Evolutionary conservation across 73 alveolate species (phyloP).

Genomic region (Tetrahymena borealis): DNA sequence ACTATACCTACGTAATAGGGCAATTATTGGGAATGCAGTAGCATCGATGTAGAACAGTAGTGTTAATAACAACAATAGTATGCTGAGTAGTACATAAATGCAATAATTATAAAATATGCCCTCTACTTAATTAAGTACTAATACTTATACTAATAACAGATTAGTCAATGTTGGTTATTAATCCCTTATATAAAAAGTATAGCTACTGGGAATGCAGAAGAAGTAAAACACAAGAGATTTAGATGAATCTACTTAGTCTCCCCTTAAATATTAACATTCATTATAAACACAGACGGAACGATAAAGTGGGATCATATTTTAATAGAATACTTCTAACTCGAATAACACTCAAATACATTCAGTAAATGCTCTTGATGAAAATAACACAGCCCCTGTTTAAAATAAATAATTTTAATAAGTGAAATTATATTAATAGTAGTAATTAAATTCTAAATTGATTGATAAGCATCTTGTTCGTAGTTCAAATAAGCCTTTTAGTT

Average conservation of each 20-base stretch:
- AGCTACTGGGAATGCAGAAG: not conserved
- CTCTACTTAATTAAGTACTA: not conserved
- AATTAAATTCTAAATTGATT: no score
- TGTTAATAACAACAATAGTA: not conserved
- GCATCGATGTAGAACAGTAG: not conserved
- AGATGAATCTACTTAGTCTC: not conserved
- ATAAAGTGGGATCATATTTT: not conserved
- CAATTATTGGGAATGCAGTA: not conserved
- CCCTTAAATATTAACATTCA: not conserved
- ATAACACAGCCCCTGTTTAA: not conserved
- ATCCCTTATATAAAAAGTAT: not conserved
- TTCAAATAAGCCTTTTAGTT: not conserved
- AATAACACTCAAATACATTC: not conserved
- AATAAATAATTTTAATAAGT: not conserved
- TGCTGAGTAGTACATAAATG: not conserved
- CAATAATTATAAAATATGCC: not conserved
- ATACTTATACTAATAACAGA: not conserved
- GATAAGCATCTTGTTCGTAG: not conserved
- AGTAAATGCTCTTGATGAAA: not conserved
- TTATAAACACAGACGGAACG: not conserved
- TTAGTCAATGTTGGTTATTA: not conserved
- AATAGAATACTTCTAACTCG: not conserved
- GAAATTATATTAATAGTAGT: not conserved
- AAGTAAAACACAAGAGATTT: not conserved
- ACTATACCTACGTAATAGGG: not conserved